A percentile compares a stretch with the other conserved stretches of the same genome.
Conservation (phyloP, 164 flowering plant genomes). For the Protea cynaroides region DNA sequence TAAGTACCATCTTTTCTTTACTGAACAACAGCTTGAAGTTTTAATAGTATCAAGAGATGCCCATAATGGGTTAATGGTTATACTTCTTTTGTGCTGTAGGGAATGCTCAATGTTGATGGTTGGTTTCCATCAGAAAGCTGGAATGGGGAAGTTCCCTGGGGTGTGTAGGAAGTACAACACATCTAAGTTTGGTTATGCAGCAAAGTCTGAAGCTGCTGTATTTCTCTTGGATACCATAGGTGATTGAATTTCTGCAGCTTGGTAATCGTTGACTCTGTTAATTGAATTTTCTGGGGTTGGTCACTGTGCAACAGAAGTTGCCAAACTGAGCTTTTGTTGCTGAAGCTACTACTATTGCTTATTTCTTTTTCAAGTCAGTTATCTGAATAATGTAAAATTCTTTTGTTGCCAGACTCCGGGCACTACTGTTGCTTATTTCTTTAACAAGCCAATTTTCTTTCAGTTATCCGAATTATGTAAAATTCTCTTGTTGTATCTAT, state of each 20-base stretch:
- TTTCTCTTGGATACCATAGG: slow-evolving; percentile 39
- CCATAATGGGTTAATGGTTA: not conserved
- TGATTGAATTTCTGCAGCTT: not conserved
- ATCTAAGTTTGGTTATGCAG: slow-evolving; percentile 63
- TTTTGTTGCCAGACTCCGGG: no score
- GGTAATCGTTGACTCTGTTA: no score
- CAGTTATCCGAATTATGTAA: no score
- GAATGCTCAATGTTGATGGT: slow-evolving; percentile 82
- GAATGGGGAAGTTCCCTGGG: slow-evolving; percentile 66
- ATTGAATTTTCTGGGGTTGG: slow-evolving; percentile 6
- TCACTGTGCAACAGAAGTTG: slow-evolving; percentile 43
- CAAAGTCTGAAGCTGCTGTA: slow-evolving; percentile 61
- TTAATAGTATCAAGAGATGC: not conserved
- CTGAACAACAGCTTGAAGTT: not conserved
- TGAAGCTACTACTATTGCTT: no score
- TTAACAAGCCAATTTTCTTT: no score
- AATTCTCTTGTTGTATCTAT: no score
- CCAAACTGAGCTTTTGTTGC: slow-evolving; percentile 10
- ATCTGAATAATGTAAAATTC: no score
- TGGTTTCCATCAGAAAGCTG: slow-evolving; percentile 63
- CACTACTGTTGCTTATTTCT: no score
- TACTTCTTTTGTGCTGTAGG: slow-evolving; percentile 27
- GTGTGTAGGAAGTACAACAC: slow-evolving; percentile 76
- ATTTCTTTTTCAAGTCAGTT: no score
- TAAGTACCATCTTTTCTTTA: slow-evolving; percentile 23